Evolutionary conservation across 2,329 filamentous ascomycete genomes (phyloP).

Genomic region (Ascochyta fabae): DNA sequence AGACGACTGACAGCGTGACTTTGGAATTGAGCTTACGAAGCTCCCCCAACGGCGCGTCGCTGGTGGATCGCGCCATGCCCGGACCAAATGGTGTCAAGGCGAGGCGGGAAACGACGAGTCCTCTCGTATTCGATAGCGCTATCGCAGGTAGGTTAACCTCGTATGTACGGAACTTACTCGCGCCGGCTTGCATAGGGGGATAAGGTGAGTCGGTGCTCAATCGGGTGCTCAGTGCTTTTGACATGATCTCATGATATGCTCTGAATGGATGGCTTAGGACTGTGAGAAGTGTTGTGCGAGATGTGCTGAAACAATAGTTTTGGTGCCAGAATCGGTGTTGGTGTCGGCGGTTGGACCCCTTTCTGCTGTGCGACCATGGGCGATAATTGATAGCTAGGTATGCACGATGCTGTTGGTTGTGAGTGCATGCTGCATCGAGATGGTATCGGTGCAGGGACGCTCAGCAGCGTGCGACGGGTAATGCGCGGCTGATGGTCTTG

Average conservation of each 20-base stretch:
- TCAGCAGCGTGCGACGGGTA: neutral
- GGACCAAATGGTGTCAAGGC: neutral
- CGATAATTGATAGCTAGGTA: neutral
- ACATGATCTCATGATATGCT: neutral
- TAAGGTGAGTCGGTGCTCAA: neutral
- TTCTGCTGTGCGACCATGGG: neutral
- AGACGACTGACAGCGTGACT: neutral
- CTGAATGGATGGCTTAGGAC: neutral
- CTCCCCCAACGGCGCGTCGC: neutral
- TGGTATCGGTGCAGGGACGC: slow-evolving; percentile 1
- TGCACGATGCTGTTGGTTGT: slow-evolving; percentile 1
- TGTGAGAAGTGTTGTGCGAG: neutral
- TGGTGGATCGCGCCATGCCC: neutral
- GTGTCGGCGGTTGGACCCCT: neutral
- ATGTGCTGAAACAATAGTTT: neutral
- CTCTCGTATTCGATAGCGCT: slow-evolving; percentile 8
- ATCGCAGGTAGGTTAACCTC: neutral
- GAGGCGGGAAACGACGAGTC: neutral
- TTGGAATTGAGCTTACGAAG: neutral
- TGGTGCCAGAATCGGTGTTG: neutral
- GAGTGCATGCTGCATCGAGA: neutral
- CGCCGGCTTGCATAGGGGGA: neutral
- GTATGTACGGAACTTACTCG: too few relatives aligned
- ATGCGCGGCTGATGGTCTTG: neutral
- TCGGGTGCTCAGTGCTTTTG: neutral